A percentile compares a stretch with the other conserved stretches of the same genome.
Conservation (phyloP, 306 rosid species). For the Corylus heterophylla region DNA sequence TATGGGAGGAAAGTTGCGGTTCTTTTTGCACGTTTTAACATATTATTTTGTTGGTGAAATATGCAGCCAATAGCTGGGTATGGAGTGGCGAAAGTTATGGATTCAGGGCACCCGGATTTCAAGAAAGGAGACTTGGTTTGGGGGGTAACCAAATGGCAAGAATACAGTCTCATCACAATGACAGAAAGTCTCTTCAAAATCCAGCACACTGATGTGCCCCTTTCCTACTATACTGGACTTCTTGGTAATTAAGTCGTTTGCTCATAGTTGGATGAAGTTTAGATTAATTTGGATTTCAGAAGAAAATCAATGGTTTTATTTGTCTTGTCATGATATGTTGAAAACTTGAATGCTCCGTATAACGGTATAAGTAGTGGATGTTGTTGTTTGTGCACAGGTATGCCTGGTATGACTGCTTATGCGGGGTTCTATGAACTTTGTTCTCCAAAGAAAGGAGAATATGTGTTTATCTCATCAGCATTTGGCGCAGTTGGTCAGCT, state of each 20-base stretch:
- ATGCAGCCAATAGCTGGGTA: conserved; percentile 43
- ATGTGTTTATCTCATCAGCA: conserved; percentile 57
- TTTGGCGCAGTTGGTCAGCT: conserved; percentile 58
- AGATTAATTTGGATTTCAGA: neutral
- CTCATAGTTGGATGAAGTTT: neutral
- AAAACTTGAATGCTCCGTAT: neutral
- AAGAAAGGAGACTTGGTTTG: conserved; percentile 50
- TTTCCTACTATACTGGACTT: conserved; percentile 47
- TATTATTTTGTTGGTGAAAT: neutral
- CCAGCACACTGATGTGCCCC: conserved; percentile 44
- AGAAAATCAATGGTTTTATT: neutral
- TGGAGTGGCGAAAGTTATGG: conserved; percentile 53
- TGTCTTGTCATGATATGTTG: neutral
- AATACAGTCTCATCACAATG: conserved; percentile 40
- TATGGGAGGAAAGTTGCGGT: neutral
- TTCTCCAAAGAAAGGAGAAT: conserved; percentile 50
- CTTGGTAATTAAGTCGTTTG: conserved; percentile 17
- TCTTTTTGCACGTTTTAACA: neutral
- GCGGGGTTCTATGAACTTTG: conserved; percentile 49
- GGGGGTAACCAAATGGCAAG: conserved; percentile 61
- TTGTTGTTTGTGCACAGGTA: conserved; percentile 21
- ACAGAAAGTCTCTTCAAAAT: conserved; percentile 43
- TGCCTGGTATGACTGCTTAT: conserved; percentile 65
- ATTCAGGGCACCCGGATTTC: conserved; percentile 45
- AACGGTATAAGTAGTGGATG: neutral